phyloP scores from a whole-genome alignment of 768 basidiomycete species.

The Suillus cothurnatus region DNA sequence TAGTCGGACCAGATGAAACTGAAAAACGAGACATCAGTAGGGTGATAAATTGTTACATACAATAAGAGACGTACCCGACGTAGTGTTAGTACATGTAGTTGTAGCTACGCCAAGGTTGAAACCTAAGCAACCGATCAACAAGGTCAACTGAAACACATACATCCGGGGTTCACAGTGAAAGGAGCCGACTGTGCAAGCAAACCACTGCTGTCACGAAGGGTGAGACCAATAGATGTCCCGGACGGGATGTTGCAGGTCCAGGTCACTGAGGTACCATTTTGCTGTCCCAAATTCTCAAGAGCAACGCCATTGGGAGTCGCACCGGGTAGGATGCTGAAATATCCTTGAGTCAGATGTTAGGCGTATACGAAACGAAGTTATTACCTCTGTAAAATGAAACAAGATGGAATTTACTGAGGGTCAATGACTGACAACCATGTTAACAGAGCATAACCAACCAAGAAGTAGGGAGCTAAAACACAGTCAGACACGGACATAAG shows the following conservation, averaged over 20 bases:
- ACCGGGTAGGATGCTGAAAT: constrained; percentile 56
- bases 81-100: constrained; percentile 36
- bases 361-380: background rate
- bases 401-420: background rate
- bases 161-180: constrained; percentile 48
- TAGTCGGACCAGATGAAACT: constrained; percentile 28
- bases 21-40: constrained; percentile 19
- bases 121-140: constrained; percentile 2
- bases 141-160: constrained; percentile 42
- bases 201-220: constrained; percentile 65
- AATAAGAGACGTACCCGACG: constrained; percentile 26
- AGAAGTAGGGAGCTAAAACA: constrained; percentile 56
- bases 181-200: constrained; percentile 47
- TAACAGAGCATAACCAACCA: constrained; percentile 49
- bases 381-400: constrained; percentile 39
- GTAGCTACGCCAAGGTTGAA: constrained; percentile 31
- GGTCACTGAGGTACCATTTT: constrained; percentile 42
- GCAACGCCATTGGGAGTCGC: constrained; percentile 43
- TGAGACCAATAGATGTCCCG: constrained; percentile 60
- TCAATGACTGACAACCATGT: constrained; percentile 2
- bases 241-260: constrained; percentile 57
- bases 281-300: constrained; percentile 48
- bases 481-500: background rate
- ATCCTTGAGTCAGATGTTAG: background rate
- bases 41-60: constrained; percentile 9